Evolutionary conservation across 2,329 filamentous ascomycete genomes (phyloP).

Genomic region (Talaromyces funiculosus): DNA sequence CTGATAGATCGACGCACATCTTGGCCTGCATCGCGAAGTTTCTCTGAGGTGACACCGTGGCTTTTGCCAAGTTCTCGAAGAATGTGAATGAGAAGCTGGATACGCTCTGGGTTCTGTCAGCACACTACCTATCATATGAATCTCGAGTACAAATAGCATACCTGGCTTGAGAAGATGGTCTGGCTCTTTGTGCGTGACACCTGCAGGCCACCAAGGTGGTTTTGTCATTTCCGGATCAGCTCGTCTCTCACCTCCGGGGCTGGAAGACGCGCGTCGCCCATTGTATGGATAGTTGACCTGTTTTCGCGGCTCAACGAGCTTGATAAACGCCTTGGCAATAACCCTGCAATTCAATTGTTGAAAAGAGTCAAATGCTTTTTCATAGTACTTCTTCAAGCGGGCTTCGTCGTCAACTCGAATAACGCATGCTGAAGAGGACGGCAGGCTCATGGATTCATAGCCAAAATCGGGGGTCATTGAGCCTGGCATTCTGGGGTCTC

Average conservation of each 20-base stretch:
- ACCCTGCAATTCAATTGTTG: slow-evolving; percentile 40
- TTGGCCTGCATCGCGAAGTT: slow-evolving; percentile 36
- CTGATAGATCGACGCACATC: slow-evolving; percentile 35
- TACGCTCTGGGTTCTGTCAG: slow-evolving; percentile 25
- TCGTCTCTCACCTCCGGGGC: slow-evolving; percentile 20
- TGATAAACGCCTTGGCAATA: slow-evolving; percentile 40
- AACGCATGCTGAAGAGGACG: slow-evolving; percentile 19
- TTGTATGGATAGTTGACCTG: slow-evolving; percentile 43
- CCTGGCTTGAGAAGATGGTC: slow-evolving; percentile 41
- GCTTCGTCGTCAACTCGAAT: slow-evolving; percentile 23
- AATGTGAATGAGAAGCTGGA: slow-evolving; percentile 37
- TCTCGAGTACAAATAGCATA: slow-evolving; percentile 20
- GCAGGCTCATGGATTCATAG: slow-evolving; percentile 28
- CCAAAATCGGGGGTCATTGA: slow-evolving; percentile 30
- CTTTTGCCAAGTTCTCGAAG: slow-evolving; percentile 33
- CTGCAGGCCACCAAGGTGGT: slow-evolving; percentile 35
- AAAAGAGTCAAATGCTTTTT: slow-evolving; percentile 33
- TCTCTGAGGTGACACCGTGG: slow-evolving; percentile 32
- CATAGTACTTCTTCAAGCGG: slow-evolving; percentile 31
- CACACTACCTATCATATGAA: not conserved
- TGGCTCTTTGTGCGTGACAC: slow-evolving; percentile 40
- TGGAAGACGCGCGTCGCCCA: slow-evolving; percentile 25
- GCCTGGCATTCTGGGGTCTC: not conserved
- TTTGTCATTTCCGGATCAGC: slow-evolving; percentile 37
- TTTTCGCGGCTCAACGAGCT: slow-evolving; percentile 40